Percentiles rank a stretch among this genome's conserved stretches.
Evolutionary conservation across 75 land plant genomes (phyloP).

Genomic region (Pinus taeda): DNA sequence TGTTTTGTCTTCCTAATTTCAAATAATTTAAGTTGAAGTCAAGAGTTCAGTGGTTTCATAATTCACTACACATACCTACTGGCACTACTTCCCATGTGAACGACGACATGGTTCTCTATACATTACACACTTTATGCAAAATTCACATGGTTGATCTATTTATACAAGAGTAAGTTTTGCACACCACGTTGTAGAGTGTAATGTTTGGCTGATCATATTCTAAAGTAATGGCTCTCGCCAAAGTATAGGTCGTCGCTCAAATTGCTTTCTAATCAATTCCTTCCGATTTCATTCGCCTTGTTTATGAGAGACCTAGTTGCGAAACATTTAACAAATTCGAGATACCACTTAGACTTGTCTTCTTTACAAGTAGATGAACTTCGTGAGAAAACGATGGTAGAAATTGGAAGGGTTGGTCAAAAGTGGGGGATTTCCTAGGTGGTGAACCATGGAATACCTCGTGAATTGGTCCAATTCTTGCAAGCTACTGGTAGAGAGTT

Average conservation of each 20-base stretch:
- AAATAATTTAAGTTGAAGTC: too few relatives aligned
- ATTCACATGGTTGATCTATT: too few relatives aligned
- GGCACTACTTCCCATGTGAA: too few relatives aligned
- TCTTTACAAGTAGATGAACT: slow-evolving; percentile 15
- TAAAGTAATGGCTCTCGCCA: neutral
- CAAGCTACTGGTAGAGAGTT: slow-evolving; percentile 46
- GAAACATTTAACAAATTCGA: slow-evolving; percentile 45
- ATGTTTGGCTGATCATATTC: too few relatives aligned
- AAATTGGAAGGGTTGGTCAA: slow-evolving; percentile 31
- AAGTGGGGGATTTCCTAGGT: slow-evolving; percentile 79
- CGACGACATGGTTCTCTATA: too few relatives aligned
- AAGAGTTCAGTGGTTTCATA: too few relatives aligned
- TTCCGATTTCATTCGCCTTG: slow-evolving; percentile 38
- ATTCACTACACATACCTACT: too few relatives aligned
- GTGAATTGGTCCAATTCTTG: slow-evolving; percentile 30
- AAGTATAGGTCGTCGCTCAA: slow-evolving; percentile 40
- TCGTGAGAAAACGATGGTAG: slow-evolving; percentile 15
- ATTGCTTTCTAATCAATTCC: slow-evolving; percentile 25
- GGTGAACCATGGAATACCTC: slow-evolving; percentile 68
- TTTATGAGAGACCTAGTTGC: slow-evolving; percentile 37
- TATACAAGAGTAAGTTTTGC: too few relatives aligned
- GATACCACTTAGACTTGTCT: slow-evolving; percentile 48
- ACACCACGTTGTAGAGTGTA: too few relatives aligned
- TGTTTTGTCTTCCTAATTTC: too few relatives aligned
- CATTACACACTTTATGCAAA: too few relatives aligned